Evolutionary conservation across 2,329 filamentous ascomycete species (phyloP).

Genomic region (Cladobotryum mycophilum): DNA sequence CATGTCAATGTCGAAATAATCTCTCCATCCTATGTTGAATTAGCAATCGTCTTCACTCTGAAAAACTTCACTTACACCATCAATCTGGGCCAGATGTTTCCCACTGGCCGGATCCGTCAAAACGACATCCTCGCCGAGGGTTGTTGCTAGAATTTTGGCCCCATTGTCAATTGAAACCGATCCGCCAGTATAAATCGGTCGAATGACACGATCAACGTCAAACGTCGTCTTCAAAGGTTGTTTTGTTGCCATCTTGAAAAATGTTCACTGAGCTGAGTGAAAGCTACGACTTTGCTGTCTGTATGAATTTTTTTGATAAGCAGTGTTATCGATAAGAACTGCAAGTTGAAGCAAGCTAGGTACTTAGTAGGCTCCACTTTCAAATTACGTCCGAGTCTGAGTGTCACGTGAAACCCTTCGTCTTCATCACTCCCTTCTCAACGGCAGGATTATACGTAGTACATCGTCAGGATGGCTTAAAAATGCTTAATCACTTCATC

Average conservation of each 20-base stretch:
- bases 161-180: conserved; percentile 75
- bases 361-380: too few relatives aligned
- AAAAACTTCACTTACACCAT: conserved; percentile 58
- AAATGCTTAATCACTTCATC: neutral
- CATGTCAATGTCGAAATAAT: conserved; percentile 66
- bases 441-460: neutral
- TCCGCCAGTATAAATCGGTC: conserved; percentile 91
- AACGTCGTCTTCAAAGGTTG: conserved; percentile 78
- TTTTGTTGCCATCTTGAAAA: conserved; percentile 48
- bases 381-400: neutral
- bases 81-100: conserved; percentile 73
- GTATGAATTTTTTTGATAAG: conserved; percentile 11
- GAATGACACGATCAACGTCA: conserved; percentile 73
- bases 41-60: conserved; percentile 1
- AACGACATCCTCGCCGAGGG: conserved; percentile 85
- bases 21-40: conserved; percentile 60
- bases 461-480: conserved; percentile 4
- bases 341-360: neutral
- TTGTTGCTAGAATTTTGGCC: conserved; percentile 78
- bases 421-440: neutral
- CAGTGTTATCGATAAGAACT: neutral
- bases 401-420: neutral
- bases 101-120: conserved; percentile 81
- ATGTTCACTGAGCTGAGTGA: neutral
- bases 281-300: neutral